Base-by-base conservation (phyloP, 2,329 filamentous ascomycete species). In the Tolypocladium inflatum region DNA sequence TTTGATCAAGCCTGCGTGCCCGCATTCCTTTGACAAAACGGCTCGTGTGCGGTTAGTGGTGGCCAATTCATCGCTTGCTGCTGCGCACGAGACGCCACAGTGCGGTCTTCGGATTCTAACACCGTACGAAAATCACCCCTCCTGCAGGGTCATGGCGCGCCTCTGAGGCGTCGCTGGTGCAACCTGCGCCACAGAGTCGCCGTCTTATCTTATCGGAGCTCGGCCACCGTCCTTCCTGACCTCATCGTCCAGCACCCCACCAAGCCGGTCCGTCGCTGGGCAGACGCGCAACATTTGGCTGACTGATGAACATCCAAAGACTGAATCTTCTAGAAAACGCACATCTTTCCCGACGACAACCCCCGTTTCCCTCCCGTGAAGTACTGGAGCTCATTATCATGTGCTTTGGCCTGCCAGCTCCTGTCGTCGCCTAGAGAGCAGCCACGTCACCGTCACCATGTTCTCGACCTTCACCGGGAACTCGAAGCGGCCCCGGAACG, bases 381-480 rank as follows among this genome's bases (percentile, higher is more conserved):
- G 21, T 21, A 21, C 37, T 19, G 21, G n/a, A 19, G 38, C 11
- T 33, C 21, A n/a, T 30, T 55, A 58, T 30, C 45, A 60, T 60
- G 58, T 23, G n/a, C 38, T 13, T 23, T 48, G 43, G 52, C 50
- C 30, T 41, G 43, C 10, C 42, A 9, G 26, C 41, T 48, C 23
- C 23, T 41, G 39, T 55, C 39, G 33, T 55, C 39, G 58, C 53
- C 52, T 50, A 57, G 55, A 55, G 33, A 54, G 35, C 30, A 38
- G 30, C 55, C 37, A 35, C 51, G 13, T 52, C 52, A 51, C 55
- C 54, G 57, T 51, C 64, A 66, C 65, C 70, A 97, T 97, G 93
- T 95, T 94, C 76, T 87, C 89, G 61, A 91, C 89, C 57, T 99
- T 99, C 76, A 94, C 90, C 30, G 94, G 94, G 65, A 90, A 77